Base-by-base conservation (phyloP, 345 rosid genomes). In the Pugionium cornutum region DNA sequence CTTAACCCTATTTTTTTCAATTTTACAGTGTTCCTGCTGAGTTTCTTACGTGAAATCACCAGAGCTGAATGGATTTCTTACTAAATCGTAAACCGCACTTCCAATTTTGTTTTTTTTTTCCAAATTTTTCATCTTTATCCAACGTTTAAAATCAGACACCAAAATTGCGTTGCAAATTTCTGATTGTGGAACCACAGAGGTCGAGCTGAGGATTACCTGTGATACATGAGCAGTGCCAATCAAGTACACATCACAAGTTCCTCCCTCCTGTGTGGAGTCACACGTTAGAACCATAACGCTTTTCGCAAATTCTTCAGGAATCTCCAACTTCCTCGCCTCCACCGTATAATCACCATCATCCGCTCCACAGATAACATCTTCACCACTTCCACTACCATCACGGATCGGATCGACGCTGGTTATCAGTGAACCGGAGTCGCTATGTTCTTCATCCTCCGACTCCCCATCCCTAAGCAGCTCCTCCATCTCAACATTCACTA, bases 191-290 rank as follows among this genome's bases (percentile, higher is more conserved):
- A 18, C 18, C 18, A 18, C 18, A 18, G 18, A 18, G 18, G 0
- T 18, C 18, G 0, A 18, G 18, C 18, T 18, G 18, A 18, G 8
- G 48, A 41, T 67, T 18, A 84, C 96, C 97, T 85, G 78, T 26
- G 96, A 94, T 9, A 90, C 90, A 66, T 94, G 99, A 59, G 91
- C 91, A 39, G 96, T 90, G 28, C 99, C 99, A 44, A 90, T 85
- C 72, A 94, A 52, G 68, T 77, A 84, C 4, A 94, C 99, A 69
- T 90, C 81, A 78, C 99, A 94, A 1, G 56, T 70, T 66, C 96
- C 96, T 11, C 89, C 82, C 30, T 80, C 96, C 0, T 80, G 81
- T 4, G 78, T 31, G 11, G 96, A 90, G 35, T 86, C 92, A 54
- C 96, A 90, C 26, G 83, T 78, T 32, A 94, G 81, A 65, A 74